Base-by-base conservation (phyloP, 306 rosid genomes). In the Castanospermum australe region DNA sequence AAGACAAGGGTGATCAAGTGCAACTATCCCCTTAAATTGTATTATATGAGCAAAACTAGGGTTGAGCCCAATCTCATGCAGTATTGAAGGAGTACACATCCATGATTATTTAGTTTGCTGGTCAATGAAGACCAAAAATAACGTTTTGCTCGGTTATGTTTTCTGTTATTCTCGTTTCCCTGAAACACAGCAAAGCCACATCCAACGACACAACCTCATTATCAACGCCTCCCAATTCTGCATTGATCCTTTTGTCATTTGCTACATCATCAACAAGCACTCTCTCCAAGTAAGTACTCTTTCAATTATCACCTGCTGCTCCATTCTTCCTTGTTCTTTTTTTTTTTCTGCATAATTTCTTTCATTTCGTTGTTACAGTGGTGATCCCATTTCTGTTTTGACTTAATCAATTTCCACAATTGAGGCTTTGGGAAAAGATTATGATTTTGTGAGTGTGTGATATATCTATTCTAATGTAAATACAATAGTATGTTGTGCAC, bases 101-200 rank as follows among this genome's bases (percentile, higher is more conserved):
- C 9, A 20, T 9, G 51, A 52, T 71, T 73, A 28, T 62, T n/a
- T 13, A 21, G 10, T 33, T 33, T 47, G 48, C 7, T 63, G 69
- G 75, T 62, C 30, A 80, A 80, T 24, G 56, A 36, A 66, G 35
- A 71, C 20, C 47, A 45, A 28, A 28, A 28, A 28, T 28, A 3
- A 28, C 32, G 32, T 28, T 28, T 8, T 13, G 17, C 55, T 3
- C 32, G 50, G 15, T 5, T 47, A 59, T 79, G 79, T 5, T 81
- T 81, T 75, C 77, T 69, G 81, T 76, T 61, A 76, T 69, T 70
- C 51, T 60, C 12, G 39, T 62, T 82, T 60, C 32, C 85, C 73
- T 68, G 1, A 76, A 75, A 61, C 73, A 69, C 41, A 82, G 85
- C 73, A 51, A 69, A 76, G 6, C 78, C 78, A 82, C 67, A 60